Evolutionary conservation across 2,329 filamentous ascomycete genomes (phyloP).

Genomic region (Ophiostoma perfectum): DNA sequence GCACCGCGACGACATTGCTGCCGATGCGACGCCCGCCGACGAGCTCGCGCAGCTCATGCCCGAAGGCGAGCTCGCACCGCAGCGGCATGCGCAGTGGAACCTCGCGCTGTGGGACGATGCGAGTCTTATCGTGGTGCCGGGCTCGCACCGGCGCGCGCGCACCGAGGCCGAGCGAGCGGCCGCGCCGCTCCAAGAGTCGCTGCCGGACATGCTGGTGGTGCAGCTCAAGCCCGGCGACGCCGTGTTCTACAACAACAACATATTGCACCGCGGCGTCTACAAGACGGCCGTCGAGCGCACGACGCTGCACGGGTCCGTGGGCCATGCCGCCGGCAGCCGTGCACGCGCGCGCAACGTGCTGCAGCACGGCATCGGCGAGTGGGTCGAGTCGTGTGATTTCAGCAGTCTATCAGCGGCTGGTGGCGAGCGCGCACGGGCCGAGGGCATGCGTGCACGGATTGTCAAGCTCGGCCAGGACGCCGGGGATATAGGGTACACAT

Average conservation of each 20-base stretch:
- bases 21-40: conserved; percentile 59
- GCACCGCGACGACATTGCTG: conserved; percentile 78
- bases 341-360: conserved; percentile 64
- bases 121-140: conserved; percentile 70
- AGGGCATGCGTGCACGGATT: conserved; percentile 58
- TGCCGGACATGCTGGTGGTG: conserved; percentile 64
- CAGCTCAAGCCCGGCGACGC: conserved; percentile 67
- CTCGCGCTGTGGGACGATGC: conserved; percentile 71
- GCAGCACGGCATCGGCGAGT: conserved; percentile 66
- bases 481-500: conserved; percentile 59
- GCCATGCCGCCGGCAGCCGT: conserved; percentile 50
- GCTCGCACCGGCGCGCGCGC: conserved; percentile 64
- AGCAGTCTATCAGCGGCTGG: conserved; percentile 34
- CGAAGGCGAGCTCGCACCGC: conserved; percentile 37
- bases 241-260: conserved; percentile 88
- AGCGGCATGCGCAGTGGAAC: conserved; percentile 82
- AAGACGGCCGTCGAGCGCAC: conserved; percentile 53
- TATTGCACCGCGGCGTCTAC: conserved; percentile 69
- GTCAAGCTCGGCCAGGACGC: conserved; percentile 56
- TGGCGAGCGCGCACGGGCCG: conserved; percentile 45
- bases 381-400: conserved; percentile 58
- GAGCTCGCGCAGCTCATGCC: conserved; percentile 54
- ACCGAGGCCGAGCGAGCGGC: conserved; percentile 65
- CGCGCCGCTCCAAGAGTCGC: conserved; percentile 53
- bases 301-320: conserved; percentile 69